phyloP scores from a whole-genome alignment of 148 eudicot genomes.

The Pouteria glomerata region DNA sequence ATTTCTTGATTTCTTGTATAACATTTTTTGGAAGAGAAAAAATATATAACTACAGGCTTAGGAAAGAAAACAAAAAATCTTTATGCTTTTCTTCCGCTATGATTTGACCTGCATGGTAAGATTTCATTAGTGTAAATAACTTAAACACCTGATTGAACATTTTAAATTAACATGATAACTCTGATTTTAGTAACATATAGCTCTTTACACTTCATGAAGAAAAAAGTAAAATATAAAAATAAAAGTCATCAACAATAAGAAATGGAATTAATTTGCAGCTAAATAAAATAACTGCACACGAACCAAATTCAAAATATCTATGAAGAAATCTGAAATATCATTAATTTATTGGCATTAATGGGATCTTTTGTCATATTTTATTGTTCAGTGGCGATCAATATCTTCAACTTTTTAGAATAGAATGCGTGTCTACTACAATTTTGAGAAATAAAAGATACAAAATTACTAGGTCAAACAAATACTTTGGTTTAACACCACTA shows the following conservation, averaged over 20 bases:
- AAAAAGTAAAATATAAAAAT: too few relatives aligned
- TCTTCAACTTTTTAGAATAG: too few relatives aligned
- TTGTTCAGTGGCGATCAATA: too few relatives aligned
- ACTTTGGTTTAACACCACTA: neutral
- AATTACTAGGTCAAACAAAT: neutral
- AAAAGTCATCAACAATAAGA: too few relatives aligned
- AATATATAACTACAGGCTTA: neutral
- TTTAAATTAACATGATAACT: too few relatives aligned
- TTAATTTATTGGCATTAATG: neutral
- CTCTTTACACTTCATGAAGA: too few relatives aligned
- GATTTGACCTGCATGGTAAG: neutral
- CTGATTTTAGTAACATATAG: neutral
- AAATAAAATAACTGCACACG: neutral
- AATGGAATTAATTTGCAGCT: neutral
- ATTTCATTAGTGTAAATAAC: too few relatives aligned
- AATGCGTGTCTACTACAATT: neutral
- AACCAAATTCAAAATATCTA: neutral
- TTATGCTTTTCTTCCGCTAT: neutral
- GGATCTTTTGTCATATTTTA: too few relatives aligned
- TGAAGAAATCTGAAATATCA: neutral
- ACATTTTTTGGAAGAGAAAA: neutral
- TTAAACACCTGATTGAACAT: too few relatives aligned
- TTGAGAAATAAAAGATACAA: neutral
- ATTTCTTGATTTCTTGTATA: neutral
- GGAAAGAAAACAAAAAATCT: neutral